Evolutionary conservation across 441 rosid genomes (phyloP), one percentile per base, ranked within the genome.

Genomic region (Melastoma candidum): DNA sequence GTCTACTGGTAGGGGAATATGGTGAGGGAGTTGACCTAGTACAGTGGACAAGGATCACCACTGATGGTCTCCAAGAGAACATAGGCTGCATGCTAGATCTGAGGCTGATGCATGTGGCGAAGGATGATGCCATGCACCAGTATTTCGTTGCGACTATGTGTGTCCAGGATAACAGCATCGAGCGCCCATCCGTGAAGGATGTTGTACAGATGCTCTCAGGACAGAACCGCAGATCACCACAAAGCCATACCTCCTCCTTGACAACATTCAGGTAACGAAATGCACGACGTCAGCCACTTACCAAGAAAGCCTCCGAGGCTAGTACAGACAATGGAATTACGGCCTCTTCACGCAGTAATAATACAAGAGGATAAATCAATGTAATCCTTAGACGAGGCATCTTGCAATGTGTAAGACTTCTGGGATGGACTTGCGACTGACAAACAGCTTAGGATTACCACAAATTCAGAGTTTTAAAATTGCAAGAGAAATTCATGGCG

Each of bases 151-250:
- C 79, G 29, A 63, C 68, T 70, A 58, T 69, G 7, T 77, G 83
- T 58, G 66, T 68, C 27, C 77, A 77, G 56, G 82, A 74, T 29
- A 74, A 74, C 36, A 71, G 79, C 50, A 65, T 77, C 8, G 68
- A 74, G 53, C 74, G 77, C 4, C 83, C 83, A 12, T 69, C 58
- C 3, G 74, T 77, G 83, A 70, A 77, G n/a, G 83, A 77, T 45
- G 79, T 74, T 0, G 77, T 77, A 46, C 79, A 77, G 58, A 77
- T 77, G 79, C 66, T 77, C 44, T 63, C 79, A 0, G 79, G 73
- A 49, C 77, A 68, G 47, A 75, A 69, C 8, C 81, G 66, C 1
- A 69, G 54, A 52, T 73, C 72, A 0, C 69, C 70, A 0, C 61
- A 78, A 4, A 44, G 50, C 22, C 75, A 55, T 46, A 66, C 79